These are phyloP conservation scores for Macrophomina tecta DNA, from an alignment of 2,329 filamentous ascomycete genomes.

Conservation along the genomic window DNA sequence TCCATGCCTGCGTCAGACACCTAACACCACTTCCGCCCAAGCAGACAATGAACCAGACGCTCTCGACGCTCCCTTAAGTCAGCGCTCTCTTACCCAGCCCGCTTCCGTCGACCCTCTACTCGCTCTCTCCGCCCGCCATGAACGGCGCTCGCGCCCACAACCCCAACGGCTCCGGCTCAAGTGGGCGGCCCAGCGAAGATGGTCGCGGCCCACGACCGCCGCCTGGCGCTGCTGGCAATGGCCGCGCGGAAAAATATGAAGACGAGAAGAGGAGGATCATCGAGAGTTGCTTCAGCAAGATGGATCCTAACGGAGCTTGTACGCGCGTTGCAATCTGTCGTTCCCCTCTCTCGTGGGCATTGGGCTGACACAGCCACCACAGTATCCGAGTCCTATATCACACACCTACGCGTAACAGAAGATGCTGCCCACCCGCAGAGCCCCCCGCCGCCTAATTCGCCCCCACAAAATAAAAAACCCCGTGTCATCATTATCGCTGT, in stretches of 20 bases:
- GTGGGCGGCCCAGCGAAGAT: constrained; percentile 25
- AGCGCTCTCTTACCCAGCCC: background rate
- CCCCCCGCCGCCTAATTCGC: constrained; percentile 81
- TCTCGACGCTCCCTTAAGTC: constrained; percentile 11
- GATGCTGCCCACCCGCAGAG: constrained; percentile 81
- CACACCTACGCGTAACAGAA: constrained; percentile 90
- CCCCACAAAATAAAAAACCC: constrained; percentile 78
- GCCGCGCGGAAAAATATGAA: constrained; percentile 84
- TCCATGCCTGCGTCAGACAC: constrained; percentile 27
- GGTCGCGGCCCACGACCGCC: constrained; percentile 16
- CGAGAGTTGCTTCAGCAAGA: constrained; percentile 91
- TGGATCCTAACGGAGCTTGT: constrained; percentile 85
- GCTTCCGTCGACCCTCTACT: background rate
- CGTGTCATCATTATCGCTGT: constrained; percentile 93
- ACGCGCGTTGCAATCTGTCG: constrained; percentile 48
- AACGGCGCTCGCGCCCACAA: constrained; percentile 27
- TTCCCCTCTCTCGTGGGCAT: constrained; percentile 16
- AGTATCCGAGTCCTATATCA: constrained; percentile 88
- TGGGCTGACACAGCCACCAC: constrained; percentile 22
- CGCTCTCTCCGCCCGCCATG: constrained; percentile 16
- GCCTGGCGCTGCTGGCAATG: constrained; percentile 29
- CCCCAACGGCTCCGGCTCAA: constrained; percentile 22
- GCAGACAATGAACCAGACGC: constrained; percentile 27
- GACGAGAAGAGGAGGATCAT: constrained; percentile 96
- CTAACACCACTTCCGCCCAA: constrained; percentile 20